Base-by-base conservation (phyloP, 2,329 filamentous ascomycete genomes). In the Allantophomopsis lycopodina region DNA sequence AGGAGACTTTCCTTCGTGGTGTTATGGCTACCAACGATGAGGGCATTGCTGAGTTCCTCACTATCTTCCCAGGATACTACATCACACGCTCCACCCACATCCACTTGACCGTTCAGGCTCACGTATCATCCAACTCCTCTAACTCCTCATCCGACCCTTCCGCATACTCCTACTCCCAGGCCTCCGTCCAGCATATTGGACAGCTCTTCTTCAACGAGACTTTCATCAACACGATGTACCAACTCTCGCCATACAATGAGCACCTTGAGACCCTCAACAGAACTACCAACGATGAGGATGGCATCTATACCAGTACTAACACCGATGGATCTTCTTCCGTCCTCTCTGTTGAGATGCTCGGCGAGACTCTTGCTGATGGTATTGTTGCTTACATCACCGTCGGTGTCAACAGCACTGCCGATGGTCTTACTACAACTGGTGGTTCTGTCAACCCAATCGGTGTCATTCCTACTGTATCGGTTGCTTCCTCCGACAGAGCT, bases 301-400 rank as follows among this genome's bases (percentile, higher is more conserved):
- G 8, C 2, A 5, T 40, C 15, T 42, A 40, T 11, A 31, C 35
- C 5, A 15, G 8, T 31, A 28, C 36, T 2, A 44, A 37, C 13
- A 30, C 15, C 2, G 39, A 35, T 39, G 42, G 39, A 14, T 39
- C 39, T 23, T 39, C 42, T 2, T 32, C 39, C 12, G 33, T 36
- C 16, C 35, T 44, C 20, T 41, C 32, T 2, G 46, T 59, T 18
- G 48, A 55, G 15, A 44, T 55, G 4, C 42, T 52, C 10, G 57
- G 53, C 3, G 42, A 53, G 38, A 48, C 56, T 38, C 38, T 55
- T 15, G 46, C 44, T 20, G 58, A 60, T 23, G 56, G 56, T 1
- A 46, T 59, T 42, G 49, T 60, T 14, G 54, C 54, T 3, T 60
- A 60, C 28, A 52, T 59, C 32, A 60, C 54, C 2, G 49, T 60